A percentile compares a stretch with the other conserved stretches of the same genome.
Conservation (phyloP, 1,284 basidiomycete genomes). For the Termitomyces sp. region DNA sequence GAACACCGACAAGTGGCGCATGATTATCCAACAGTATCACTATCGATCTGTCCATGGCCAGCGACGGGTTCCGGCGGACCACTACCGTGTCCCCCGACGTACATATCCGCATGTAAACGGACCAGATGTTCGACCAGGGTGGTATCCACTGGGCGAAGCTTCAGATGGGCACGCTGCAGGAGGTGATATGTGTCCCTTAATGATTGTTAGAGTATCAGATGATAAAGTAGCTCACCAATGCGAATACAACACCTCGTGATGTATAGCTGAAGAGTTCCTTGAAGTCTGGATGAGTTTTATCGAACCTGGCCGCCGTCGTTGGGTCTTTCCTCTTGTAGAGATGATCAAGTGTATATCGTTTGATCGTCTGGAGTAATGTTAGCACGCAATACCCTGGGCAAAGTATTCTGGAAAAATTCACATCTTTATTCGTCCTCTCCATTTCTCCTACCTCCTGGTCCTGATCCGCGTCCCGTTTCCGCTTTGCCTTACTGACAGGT, state of each 20-base stretch:
- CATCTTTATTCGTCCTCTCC: slow-evolving; percentile 42
- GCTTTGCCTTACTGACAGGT: slow-evolving; percentile 10
- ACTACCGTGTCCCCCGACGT: slow-evolving; percentile 32
- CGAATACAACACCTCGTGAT: slow-evolving; percentile 51
- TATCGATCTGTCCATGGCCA: neutral
- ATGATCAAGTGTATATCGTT: slow-evolving; percentile 31
- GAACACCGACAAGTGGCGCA: neutral
- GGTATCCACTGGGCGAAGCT: slow-evolving; percentile 29
- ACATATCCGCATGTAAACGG: slow-evolving; percentile 43
- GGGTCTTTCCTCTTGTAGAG: slow-evolving; percentile 33
- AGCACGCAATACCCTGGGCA: neutral
- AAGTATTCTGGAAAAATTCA: slow-evolving; percentile 20
- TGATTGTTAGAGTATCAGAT: neutral
- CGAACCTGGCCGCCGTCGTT: slow-evolving; percentile 27
- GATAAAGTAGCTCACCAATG: slow-evolving; percentile 38
- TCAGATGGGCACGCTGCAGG: slow-evolving; percentile 39
- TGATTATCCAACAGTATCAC: neutral
- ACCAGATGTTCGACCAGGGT: slow-evolving; percentile 35
- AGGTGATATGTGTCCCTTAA: neutral
- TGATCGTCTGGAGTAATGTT: slow-evolving; percentile 25
- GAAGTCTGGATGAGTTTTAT: slow-evolving; percentile 57
- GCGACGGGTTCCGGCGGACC: neutral
- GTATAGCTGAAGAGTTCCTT: slow-evolving; percentile 51
- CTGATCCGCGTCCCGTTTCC: slow-evolving; percentile 9
- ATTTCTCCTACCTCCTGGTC: slow-evolving; percentile 16